Conservation (phyloP, 225 moss, liverwort and hornwort genomes). For the Physcomitrium patens region DNA sequence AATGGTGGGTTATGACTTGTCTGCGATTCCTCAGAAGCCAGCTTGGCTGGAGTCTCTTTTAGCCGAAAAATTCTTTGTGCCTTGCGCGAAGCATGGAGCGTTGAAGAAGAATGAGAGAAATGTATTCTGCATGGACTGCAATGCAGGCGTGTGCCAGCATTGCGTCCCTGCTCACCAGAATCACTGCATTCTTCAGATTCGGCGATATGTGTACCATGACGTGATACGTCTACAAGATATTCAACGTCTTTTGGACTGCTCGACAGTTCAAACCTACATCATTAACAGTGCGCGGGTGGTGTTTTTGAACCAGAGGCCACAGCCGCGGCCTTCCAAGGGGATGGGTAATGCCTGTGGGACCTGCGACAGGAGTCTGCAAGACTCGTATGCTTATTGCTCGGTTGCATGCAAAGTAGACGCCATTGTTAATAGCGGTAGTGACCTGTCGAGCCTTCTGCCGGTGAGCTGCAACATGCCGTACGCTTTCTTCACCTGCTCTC, state of each 20-base stretch:
- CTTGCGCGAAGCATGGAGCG: conserved; percentile 74
- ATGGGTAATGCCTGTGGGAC: conserved; percentile 96
- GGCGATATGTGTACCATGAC: conserved; percentile 96
- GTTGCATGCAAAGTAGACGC: conserved; percentile 98
- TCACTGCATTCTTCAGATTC: conserved; percentile 92
- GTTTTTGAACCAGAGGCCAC: conserved; percentile 95
- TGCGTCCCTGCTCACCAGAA: conserved; percentile 82
- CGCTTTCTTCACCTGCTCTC: conserved; percentile 75
- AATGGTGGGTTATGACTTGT: conserved; percentile 95
- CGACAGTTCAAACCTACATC: conserved; percentile 93
- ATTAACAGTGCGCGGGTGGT: conserved; percentile 99
- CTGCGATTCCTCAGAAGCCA: conserved; percentile 76
- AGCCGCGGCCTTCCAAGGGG: conserved; percentile 94
- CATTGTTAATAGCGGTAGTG: conserved; percentile 71
- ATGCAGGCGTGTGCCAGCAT: conserved; percentile 96
- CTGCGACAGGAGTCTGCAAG: conserved; percentile 89
- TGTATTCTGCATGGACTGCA: conserved; percentile 97
- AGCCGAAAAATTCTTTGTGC: conserved; percentile 91
- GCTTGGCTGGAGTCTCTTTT: conserved; percentile 88
- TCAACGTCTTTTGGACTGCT: conserved; percentile 87
- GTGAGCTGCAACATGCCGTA: conserved; percentile 67
- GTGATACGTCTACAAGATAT: conserved; percentile 94
- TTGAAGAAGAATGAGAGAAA: conserved; percentile 98
- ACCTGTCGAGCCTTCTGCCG: conserved; percentile 72
- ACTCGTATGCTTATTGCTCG: conserved; percentile 90